Base-by-base conservation (phyloP, 1,139 yeast genomes). In the Blastobotrys proliferans region DNA sequence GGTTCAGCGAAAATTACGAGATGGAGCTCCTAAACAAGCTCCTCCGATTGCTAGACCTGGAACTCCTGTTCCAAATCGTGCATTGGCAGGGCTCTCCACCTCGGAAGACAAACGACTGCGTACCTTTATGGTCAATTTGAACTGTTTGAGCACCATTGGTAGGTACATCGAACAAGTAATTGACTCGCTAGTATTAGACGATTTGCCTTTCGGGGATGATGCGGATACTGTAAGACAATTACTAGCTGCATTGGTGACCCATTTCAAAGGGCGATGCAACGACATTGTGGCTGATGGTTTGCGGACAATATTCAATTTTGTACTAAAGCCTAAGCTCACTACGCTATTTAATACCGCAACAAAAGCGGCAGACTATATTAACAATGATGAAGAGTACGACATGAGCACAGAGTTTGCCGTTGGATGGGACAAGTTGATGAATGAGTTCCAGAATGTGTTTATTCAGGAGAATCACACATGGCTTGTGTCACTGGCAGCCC, bases 361-460 rank as follows among this genome's bases (percentile, higher is more conserved):
- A 49, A 73, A 72, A 20, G 81, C 77, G 28, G 62, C 72, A 0
- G 73, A 70, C 41, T 83, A 73, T 48, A 53, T 72, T 51, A 44
- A 41, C 9, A 52, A 45, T 9, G 68, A 64, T 17, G 67, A 66
- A 14, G 47, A 43, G 4, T 38, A 40, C 31, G 60, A 68, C 40
- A 29, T 49, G 18, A 50, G 55, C 25, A 38, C 46, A 16, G 48
- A 45, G 16, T 56, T 55, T 38, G 49, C 48, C 9, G 35, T 40
- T 14, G 76, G 76, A 21, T 88, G 96, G 95, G 74, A 73, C 38
- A 57, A 69, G 1, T 56, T 85, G 38, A 72, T 85, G 47, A 63
- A 69, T 6, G 95, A 95, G 2, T 86, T 81, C 57, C 69, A 72
- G 43, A 79, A 76, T 44, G 74, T 72, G 52, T 38, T 83, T 64